Evolutionary conservation across 2,329 filamentous ascomycete species (phyloP).

Genomic region (Incumbomyces lentus): DNA sequence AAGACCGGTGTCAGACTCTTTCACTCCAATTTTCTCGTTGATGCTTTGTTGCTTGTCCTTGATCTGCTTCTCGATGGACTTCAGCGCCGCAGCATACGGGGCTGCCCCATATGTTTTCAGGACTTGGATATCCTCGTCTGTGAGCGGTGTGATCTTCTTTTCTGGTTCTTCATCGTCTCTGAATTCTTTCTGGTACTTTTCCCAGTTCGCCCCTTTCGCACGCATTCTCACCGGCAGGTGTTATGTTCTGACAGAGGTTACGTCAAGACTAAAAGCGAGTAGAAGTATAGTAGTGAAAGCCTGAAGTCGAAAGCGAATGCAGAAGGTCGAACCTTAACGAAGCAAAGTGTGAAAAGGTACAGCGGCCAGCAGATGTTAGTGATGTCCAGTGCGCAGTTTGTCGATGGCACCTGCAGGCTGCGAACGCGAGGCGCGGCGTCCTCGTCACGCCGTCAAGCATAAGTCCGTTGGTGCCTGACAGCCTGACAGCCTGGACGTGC

Average conservation of each 20-base stretch:
- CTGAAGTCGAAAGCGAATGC: too few species aligned
- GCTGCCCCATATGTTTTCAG: slow-evolving; percentile 98
- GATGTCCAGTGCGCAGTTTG: too few species aligned
- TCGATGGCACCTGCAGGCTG: too few species aligned
- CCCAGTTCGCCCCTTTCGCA: slow-evolving; percentile 89
- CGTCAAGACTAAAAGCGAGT: too few species aligned
- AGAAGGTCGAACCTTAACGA: too few species aligned
- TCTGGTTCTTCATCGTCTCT: slow-evolving; percentile 95
- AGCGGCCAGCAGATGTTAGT: too few species aligned
- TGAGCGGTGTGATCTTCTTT: slow-evolving; percentile 97
- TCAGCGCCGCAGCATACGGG: slow-evolving; percentile 83
- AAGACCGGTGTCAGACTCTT: slow-evolving; percentile 93
- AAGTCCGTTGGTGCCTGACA: too few species aligned
- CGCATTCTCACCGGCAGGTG: slow-evolving; percentile 23
- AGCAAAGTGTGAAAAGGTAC: too few species aligned
- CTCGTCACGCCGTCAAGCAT: too few species aligned
- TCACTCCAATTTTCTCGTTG: slow-evolving; percentile 86
- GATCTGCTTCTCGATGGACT: slow-evolving; percentile 98
- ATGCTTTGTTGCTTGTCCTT: slow-evolving; percentile 98
- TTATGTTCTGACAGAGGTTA: too few species aligned
- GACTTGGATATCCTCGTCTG: slow-evolving; percentile 99
- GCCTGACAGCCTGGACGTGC: slow-evolving; percentile 54
- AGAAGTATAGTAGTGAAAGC: too few species aligned
- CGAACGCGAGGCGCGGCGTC: too few species aligned
- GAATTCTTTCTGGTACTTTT: slow-evolving; percentile 97